A percentile compares a stretch with the other conserved stretches of the same genome.
Conservation (phyloP, 148 eudicot species). For the Rheum nobile region DNA sequence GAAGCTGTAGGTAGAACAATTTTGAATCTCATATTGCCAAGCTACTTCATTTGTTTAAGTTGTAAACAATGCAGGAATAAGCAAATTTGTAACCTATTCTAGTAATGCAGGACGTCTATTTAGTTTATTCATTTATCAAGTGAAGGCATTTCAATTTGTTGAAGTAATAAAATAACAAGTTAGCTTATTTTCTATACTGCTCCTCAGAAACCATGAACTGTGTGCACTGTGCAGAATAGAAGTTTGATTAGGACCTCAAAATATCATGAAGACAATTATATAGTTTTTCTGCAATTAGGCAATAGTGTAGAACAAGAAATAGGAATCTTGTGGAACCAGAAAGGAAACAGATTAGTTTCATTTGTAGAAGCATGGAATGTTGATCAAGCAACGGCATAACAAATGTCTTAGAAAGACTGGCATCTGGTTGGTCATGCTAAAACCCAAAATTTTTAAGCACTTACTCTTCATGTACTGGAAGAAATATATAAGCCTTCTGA, state of each 20-base stretch:
- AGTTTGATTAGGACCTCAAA: not conserved
- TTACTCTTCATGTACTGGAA: conserved; percentile 86
- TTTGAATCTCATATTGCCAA: not conserved
- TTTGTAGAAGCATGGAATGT: not conserved
- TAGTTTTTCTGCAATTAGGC: not conserved
- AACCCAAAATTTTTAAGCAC: conserved; percentile 13
- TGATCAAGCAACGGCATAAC: not conserved
- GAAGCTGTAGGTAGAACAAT: not conserved
- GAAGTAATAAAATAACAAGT: not conserved
- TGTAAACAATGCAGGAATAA: not conserved
- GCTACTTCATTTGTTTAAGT: not conserved
- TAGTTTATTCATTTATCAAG: not conserved
- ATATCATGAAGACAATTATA: not conserved
- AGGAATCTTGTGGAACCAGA: not conserved
- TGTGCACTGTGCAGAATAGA: not conserved
- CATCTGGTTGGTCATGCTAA: not conserved
- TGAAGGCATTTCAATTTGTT: not conserved
- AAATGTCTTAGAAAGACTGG: not conserved
- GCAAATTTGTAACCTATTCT: not conserved
- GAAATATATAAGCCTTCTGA: conserved; percentile 83
- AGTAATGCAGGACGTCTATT: not conserved
- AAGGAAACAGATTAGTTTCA: not conserved
- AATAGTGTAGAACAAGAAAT: not conserved
- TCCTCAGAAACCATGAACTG: not conserved
- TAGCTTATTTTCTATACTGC: not conserved